phyloP scores from a whole-genome alignment of 225 moss, liverwort and hornwort species.

The Antitrichia curtipendula region DNA sequence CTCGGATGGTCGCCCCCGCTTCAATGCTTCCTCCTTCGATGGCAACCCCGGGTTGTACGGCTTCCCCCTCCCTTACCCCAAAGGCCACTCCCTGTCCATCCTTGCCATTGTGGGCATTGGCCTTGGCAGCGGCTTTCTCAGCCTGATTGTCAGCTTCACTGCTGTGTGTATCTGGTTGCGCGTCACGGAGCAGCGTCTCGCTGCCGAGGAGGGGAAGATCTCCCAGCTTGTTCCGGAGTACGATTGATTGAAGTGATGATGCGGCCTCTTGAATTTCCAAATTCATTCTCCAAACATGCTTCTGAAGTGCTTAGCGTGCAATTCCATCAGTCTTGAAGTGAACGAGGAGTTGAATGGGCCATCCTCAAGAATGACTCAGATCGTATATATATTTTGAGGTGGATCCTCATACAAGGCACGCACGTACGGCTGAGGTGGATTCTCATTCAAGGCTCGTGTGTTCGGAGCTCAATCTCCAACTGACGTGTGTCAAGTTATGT shows the following conservation, averaged over 20 bases:
- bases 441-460: neutral
- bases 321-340: neutral
- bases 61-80: constrained; percentile 47
- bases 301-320: neutral
- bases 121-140: constrained; percentile 77
- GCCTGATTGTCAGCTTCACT: constrained; percentile 75
- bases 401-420: neutral
- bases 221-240: constrained; percentile 87
- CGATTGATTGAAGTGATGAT: neutral
- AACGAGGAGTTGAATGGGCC: neutral
- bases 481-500: neutral
- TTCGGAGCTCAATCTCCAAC: neutral
- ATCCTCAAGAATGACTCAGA: neutral
- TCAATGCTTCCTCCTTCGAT: constrained; percentile 63
- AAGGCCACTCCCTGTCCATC: constrained; percentile 37
- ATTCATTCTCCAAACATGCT: neutral
- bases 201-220: constrained; percentile 95
- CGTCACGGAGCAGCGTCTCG: constrained; percentile 77
- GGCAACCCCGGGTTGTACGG: constrained; percentile 57
- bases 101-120: constrained; percentile 93
- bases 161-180: constrained; percentile 88
- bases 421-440: neutral
- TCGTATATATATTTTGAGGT: neutral
- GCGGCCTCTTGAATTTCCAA: neutral
- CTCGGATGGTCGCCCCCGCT: constrained; percentile 48